These are phyloP conservation scores for Microbotryum saponariae DNA, from an alignment of 1,284 basidiomycete species.

Conservation along the genomic window DNA sequence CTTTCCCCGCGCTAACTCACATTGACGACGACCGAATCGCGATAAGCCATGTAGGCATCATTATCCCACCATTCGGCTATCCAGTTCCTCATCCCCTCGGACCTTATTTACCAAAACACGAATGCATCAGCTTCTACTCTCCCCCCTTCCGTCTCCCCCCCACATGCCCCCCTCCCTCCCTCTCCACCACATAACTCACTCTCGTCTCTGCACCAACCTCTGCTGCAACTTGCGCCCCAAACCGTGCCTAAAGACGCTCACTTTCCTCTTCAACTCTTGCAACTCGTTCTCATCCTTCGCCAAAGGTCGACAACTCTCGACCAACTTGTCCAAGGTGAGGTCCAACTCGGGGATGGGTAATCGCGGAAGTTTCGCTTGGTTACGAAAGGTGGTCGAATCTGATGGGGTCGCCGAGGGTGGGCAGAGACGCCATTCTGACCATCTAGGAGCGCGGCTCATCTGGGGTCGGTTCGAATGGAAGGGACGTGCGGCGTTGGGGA, in stretches of 20 bases:
- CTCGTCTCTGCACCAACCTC: slow-evolving; percentile 21
- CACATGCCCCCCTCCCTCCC: no score
- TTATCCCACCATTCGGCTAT: slow-evolving; percentile 36
- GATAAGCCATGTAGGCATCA: slow-evolving; percentile 35
- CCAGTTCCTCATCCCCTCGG: slow-evolving; percentile 28
- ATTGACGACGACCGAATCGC: slow-evolving; percentile 35
- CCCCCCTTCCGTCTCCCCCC: not conserved
- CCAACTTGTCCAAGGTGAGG: slow-evolving; percentile 26
- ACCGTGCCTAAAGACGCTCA: slow-evolving; percentile 21
- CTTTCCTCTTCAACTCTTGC: slow-evolving; percentile 16
- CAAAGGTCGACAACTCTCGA: slow-evolving; percentile 20
- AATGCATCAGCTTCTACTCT: not conserved
- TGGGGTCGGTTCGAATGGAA: not conserved
- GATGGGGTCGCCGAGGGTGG: slow-evolving; percentile 21
- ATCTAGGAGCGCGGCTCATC: slow-evolving; percentile 15
- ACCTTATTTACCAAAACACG: no score
- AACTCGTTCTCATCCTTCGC: slow-evolving; percentile 16
- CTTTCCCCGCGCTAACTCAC: slow-evolving; percentile 9
- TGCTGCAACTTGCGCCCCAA: slow-evolving; percentile 24
- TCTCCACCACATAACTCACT: slow-evolving; percentile 5
- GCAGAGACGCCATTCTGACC: slow-evolving; percentile 29
- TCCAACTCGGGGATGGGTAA: slow-evolving; percentile 31
- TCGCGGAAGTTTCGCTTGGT: slow-evolving; percentile 28
- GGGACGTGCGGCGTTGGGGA: no score
- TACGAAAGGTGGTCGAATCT: slow-evolving; percentile 14